A percentile compares a stretch with the other conserved stretches of the same genome.
Conservation (phyloP, 495 filamentous ascomycete species). For the Penicillium antarcticum region DNA sequence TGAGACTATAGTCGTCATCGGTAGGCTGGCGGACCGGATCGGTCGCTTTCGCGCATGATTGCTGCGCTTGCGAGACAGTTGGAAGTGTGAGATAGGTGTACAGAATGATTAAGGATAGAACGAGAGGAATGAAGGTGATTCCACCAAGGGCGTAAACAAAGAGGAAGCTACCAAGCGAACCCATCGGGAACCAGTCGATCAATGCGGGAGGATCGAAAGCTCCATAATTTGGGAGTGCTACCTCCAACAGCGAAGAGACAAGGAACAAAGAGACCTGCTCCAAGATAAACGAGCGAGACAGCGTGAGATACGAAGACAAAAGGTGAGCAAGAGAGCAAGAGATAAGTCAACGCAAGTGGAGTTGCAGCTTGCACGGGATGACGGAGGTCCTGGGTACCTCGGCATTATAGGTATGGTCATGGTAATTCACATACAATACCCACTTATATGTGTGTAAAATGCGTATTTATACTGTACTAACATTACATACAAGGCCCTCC, state of each 20-base stretch:
- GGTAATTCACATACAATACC: neutral
- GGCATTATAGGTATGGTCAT: constrained; percentile 4
- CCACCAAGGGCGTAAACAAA: constrained; percentile 84
- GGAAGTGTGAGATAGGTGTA: constrained; percentile 71
- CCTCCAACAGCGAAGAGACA: constrained; percentile 2
- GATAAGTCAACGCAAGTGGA: constrained; percentile 17
- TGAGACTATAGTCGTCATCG: constrained; percentile 49
- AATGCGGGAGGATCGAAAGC: constrained; percentile 29
- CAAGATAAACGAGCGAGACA: constrained; percentile 2
- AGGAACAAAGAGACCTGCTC: constrained; percentile 21
- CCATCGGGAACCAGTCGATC: constrained; percentile 53
- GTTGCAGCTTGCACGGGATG: constrained; percentile 26
- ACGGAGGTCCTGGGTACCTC: constrained; percentile 15
- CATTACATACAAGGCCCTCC: neutral
- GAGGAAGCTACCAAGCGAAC: constrained; percentile 65
- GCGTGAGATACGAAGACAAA: constrained; percentile 1
- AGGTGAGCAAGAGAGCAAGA: constrained; percentile 5
- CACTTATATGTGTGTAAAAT: neutral
- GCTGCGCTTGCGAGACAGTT: constrained; percentile 29
- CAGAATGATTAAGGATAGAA: constrained; percentile 60
- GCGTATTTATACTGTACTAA: neutral
- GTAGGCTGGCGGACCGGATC: constrained; percentile 26
- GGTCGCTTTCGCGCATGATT: constrained; percentile 36
- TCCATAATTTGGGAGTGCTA: constrained; percentile 30
- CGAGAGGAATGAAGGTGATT: constrained; percentile 80